Conservation (phyloP, 2,329 filamentous ascomycete species). For the Colletotrichum abscissum region DNA sequence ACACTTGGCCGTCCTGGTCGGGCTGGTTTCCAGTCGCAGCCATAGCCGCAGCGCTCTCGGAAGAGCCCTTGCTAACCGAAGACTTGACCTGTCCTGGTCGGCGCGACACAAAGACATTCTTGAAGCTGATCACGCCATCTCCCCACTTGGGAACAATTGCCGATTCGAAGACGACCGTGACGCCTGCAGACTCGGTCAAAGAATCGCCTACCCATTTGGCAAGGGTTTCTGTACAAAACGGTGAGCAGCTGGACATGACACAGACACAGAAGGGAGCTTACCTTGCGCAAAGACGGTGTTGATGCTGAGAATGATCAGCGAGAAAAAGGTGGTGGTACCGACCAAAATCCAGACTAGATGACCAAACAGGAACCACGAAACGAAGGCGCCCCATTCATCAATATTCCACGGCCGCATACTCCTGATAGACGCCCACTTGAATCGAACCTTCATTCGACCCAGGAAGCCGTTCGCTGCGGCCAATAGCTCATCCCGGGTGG, state of each 20-base stretch:
- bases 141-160: constrained; percentile 97
- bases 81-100: constrained; percentile 84
- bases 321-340: constrained; percentile 97
- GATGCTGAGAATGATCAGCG: constrained; percentile 87
- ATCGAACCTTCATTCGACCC: constrained; percentile 87
- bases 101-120: constrained; percentile 95
- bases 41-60: constrained; percentile 83
- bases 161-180: constrained; percentile 96
- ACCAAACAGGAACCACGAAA: constrained; percentile 92
- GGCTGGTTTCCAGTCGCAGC: constrained; percentile 77
- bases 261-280: constrained; percentile 49
- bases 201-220: constrained; percentile 96
- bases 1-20: constrained; percentile 55
- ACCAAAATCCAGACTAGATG: constrained; percentile 97
- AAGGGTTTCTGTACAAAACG: constrained; percentile 75
- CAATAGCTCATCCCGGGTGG: constrained; percentile 92
- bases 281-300: constrained; percentile 97
- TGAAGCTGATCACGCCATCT: constrained; percentile 94
- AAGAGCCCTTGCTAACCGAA: constrained; percentile 92
- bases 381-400: constrained; percentile 95
- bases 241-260: constrained; percentile 34
- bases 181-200: constrained; percentile 89
- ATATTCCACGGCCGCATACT: constrained; percentile 94
- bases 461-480: constrained; percentile 93
- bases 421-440: constrained; percentile 98